These are phyloP conservation scores for Mortierella antarctica DNA, from an alignment of 192 early-diverging fungal species.

Conservation along the genomic window DNA sequence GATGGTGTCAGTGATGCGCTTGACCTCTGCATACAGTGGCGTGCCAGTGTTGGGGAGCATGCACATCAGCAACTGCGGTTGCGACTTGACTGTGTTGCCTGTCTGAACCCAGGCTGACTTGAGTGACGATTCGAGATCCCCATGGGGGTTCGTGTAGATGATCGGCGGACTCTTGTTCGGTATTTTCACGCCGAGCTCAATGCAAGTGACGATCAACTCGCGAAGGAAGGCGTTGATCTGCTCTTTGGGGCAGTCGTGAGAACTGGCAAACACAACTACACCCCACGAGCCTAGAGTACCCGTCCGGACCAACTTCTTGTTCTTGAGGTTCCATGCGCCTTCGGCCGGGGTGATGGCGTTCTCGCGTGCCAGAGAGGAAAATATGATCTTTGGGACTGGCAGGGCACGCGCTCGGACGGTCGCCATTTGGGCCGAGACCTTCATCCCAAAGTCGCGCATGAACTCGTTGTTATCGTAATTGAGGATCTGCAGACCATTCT, in stretches of 20 bases:
- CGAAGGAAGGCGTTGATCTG: conserved; percentile 78
- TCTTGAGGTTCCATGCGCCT: conserved; percentile 91
- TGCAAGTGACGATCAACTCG: conserved; percentile 76
- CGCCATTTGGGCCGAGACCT: conserved; percentile 72
- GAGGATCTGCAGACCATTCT: conserved; percentile 73
- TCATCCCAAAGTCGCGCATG: conserved; percentile 79
- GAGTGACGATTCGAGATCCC: conserved; percentile 78
- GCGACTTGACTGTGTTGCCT: conserved; percentile 68
- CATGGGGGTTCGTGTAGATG: conserved; percentile 64
- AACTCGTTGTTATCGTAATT: conserved; percentile 75
- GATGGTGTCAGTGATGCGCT: conserved; percentile 89
- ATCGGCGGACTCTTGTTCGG: conserved; percentile 60
- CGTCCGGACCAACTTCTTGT: conserved; percentile 79
- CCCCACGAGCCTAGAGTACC: conserved; percentile 80
- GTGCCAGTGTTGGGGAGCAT: conserved; percentile 84
- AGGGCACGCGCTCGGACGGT: conserved; percentile 82
- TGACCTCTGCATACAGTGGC: conserved; percentile 87
- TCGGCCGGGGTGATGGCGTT: conserved; percentile 62
- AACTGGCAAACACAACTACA: conserved; percentile 81
- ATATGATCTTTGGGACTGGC: conserved; percentile 80
- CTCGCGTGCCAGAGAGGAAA: conserved; percentile 57
- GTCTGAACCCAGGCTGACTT: conserved; percentile 75
- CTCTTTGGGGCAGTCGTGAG: conserved; percentile 57
- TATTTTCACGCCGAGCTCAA: conserved; percentile 73
- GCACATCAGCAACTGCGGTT: conserved; percentile 88